A percentile compares a stretch with the other conserved stretches of the same genome.
Conservation (phyloP, 257 asterid species). For the Phtheirospermum japonicum region DNA sequence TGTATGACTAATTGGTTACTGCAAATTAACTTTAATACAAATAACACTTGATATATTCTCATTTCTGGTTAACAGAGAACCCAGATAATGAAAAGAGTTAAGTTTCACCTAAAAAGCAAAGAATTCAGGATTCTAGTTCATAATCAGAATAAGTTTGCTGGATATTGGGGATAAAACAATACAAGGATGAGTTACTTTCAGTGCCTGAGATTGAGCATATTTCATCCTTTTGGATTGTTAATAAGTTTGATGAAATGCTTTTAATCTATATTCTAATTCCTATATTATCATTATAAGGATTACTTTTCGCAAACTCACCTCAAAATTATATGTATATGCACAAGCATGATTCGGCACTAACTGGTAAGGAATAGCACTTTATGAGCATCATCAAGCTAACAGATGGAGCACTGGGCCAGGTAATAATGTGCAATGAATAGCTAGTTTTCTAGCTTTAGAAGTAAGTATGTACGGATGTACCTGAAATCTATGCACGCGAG, state of each 20-base stretch:
- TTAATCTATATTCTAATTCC: neutral
- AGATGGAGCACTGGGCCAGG: constrained; percentile 14
- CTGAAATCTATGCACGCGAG: constrained; percentile 66
- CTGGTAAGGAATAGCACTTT: constrained; percentile 13
- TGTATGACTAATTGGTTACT: neutral
- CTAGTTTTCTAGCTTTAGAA: constrained; percentile 20
- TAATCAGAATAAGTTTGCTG: neutral
- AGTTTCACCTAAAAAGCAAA: neutral
- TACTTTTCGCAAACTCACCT: neutral
- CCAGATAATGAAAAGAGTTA: neutral
- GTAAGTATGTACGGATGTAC: constrained; percentile 47
- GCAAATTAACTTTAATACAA: neutral
- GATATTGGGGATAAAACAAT: constrained; percentile 1
- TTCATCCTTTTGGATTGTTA: neutral
- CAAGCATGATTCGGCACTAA: constrained; percentile 8
- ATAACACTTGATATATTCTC: neutral
- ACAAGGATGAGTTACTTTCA: neutral
- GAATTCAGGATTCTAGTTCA: neutral
- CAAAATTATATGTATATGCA: neutral
- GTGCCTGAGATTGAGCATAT: constrained; percentile 1
- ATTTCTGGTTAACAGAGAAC: neutral
- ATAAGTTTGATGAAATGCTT: neutral
- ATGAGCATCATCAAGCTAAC: constrained; percentile 22
- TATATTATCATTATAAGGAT: neutral
- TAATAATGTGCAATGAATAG: constrained; percentile 17